These are phyloP conservation scores for Yamadazyma diddensiae DNA, from an alignment of 1,139 yeast genomes.

Conservation along the genomic window DNA sequence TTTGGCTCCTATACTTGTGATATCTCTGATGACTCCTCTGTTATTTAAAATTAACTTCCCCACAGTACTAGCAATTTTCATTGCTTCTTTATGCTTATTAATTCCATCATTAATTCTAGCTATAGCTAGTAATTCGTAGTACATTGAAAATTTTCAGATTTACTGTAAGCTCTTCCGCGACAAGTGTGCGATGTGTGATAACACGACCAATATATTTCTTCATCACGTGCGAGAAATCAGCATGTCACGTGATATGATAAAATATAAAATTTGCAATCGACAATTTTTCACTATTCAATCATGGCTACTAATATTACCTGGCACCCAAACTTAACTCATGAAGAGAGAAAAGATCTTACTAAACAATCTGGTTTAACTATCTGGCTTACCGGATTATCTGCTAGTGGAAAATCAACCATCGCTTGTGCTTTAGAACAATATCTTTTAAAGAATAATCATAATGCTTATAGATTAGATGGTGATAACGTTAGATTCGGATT, in stretches of 20 bases:
- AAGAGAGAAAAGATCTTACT: slow-evolving; percentile 68
- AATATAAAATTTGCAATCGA: slow-evolving; percentile 8
- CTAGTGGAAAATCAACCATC: slow-evolving; percentile 91
- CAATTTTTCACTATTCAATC: slow-evolving; percentile 5
- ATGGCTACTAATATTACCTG: slow-evolving; percentile 97
- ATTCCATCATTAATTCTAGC: slow-evolving; percentile 71
- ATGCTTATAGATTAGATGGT: slow-evolving; percentile 89
- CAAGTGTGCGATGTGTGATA: too few species aligned
- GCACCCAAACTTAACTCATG: slow-evolving; percentile 87
- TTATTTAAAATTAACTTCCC: slow-evolving; percentile 82
- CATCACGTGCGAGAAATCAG: too few species aligned
- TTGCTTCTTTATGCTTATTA: slow-evolving; percentile 60
- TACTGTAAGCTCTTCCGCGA: too few species aligned
- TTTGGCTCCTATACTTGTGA: slow-evolving; percentile 74
- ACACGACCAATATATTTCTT: background rate
- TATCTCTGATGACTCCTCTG: slow-evolving; percentile 87
- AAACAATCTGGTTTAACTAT: slow-evolving; percentile 86
- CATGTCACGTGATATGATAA: slow-evolving; percentile 10
- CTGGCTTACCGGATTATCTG: slow-evolving; percentile 94
- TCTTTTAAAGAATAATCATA: slow-evolving; percentile 61
- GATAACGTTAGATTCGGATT: slow-evolving; percentile 92
- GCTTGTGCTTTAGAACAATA: slow-evolving; percentile 92
- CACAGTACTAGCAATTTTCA: slow-evolving; percentile 68
- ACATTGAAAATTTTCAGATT: slow-evolving; percentile 45
- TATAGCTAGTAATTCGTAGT: slow-evolving; percentile 86